Conservation (phyloP, 345 rosid genomes). For the Eucalyptus decipiens region DNA sequence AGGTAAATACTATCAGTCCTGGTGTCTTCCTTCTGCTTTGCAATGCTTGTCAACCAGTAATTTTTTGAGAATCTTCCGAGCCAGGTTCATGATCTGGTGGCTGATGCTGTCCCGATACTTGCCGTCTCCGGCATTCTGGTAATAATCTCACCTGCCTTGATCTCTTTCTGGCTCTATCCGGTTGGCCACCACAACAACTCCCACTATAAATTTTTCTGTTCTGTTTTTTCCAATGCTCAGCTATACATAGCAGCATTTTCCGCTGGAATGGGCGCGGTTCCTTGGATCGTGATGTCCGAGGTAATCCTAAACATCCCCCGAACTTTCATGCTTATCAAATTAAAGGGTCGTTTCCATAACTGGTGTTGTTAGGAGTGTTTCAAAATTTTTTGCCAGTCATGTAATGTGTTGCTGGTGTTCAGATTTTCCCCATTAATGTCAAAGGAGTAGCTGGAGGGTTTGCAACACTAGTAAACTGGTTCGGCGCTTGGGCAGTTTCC, state of each 20-base stretch:
- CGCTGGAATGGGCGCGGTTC: slow-evolving; percentile 93
- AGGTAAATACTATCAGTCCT: too few relatives aligned
- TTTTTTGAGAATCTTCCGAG: fast-evolving
- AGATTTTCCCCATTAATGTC: slow-evolving; percentile 87
- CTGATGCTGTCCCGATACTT: too few relatives aligned
- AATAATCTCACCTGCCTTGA: too few relatives aligned
- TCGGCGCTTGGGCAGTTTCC: slow-evolving; percentile 87
- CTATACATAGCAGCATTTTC: slow-evolving; percentile 1
- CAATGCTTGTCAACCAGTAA: too few relatives aligned
- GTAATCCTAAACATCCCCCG: slow-evolving; percentile 12
- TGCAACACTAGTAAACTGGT: slow-evolving; percentile 87
- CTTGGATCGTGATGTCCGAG: slow-evolving; percentile 97
- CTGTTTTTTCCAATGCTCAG: too few relatives aligned
- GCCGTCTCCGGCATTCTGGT: too few relatives aligned
- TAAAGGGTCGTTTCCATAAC: fast-evolving
- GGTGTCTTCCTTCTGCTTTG: too few relatives aligned
- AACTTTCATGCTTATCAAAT: background rate
- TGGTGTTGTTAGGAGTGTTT: fast-evolving
- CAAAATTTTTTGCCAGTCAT: background rate
- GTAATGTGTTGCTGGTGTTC: background rate
- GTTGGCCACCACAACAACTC: too few relatives aligned
- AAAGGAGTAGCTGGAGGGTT: slow-evolving; percentile 90
- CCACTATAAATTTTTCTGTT: fast-evolving
- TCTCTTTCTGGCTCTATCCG: too few relatives aligned
- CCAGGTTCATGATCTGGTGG: too few relatives aligned